Percentiles rank a stretch among this genome's conserved stretches.
phyloP scores from a whole-genome alignment of 305 asterid genomes.

The Solanum hybrid region DNA sequence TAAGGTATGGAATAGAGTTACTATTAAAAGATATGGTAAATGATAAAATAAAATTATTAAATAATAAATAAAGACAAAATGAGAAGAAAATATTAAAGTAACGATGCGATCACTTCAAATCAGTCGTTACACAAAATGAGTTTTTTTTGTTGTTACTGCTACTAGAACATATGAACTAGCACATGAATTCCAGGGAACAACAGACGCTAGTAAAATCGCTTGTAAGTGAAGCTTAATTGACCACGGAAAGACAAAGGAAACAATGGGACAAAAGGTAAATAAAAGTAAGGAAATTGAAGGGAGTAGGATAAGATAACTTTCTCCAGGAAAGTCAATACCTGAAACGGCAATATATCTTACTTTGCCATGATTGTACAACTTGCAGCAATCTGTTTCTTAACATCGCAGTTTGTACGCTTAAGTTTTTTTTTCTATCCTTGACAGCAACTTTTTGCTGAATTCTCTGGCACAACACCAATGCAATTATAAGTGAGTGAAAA shows the following conservation, averaged over 20 bases:
- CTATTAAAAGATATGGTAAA: neutral
- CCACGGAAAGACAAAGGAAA: neutral
- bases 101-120: too few relatives aligned
- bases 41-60: neutral
- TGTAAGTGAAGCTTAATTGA: neutral
- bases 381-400: neutral
- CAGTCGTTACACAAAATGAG: accelerated
- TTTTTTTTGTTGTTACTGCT: neutral
- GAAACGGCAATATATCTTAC: neutral
- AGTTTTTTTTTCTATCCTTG: neutral
- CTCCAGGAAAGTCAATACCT: neutral
- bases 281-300: neutral
- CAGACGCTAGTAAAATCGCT: neutral
- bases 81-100: neutral
- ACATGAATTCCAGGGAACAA: neutral
- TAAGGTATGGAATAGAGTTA: too few relatives aligned
- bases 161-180: neutral
- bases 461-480: neutral
- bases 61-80: too few relatives aligned
- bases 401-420: neutral
- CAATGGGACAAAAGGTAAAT: neutral
- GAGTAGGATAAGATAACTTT: neutral
- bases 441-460: neutral
- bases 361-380: neutral
- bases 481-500: neutral